Evolutionary conservation across 139 green algal species (phyloP), one percentile per base, ranked within the genome.

Genomic region (Tetraselmis chui): DNA sequence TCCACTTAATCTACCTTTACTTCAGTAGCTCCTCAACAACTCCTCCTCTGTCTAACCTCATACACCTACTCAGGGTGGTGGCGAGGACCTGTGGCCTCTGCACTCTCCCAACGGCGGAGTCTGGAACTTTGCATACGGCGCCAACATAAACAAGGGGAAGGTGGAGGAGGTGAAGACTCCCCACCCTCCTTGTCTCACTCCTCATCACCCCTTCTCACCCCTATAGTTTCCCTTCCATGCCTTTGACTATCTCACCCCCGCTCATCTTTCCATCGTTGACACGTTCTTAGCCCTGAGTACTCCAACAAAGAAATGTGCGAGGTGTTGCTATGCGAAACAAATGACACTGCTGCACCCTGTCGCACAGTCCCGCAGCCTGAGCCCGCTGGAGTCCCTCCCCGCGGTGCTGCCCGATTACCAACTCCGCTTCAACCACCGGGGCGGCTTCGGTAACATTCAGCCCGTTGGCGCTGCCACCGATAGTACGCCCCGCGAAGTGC

Each of bases 121-220:
- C 5, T 93, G 89, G 88, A 87, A 88, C 67, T 93, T 94, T 83
- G 86, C 88, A 1, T 94, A 88, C 59, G 91, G 91, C 0, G 89
- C 87, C 2, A 93, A 93, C 86, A 90, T 93, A 77, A 84, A 28
- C 23, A 79, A 85, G 1, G 28, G 76, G 28, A 93, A 93, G 83
- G 80, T 92, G 26, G 81, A 79, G 1, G 67, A 67, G 30, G 75
- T 25, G 1, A 32, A 88, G 0, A 83, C 45, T 18, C 45, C n/a
- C n/a, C n/a, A n/a, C n/a, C n/a, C n/a, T n/a, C n/a, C n/a, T n/a
- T n/a, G n/a, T n/a, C n/a, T n/a, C n/a, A n/a, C n/a, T n/a, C n/a
- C n/a, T n/a, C n/a, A n/a, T n/a, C n/a, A n/a, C n/a, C n/a, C n/a
- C n/a, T n/a, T n/a, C n/a, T n/a, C n/a, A n/a, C n/a, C n/a, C n/a